These are phyloP conservation scores for Sordariomycetes sp. DNA, from an alignment of 2,329 filamentous ascomycete genomes.

Conservation along the genomic window DNA sequence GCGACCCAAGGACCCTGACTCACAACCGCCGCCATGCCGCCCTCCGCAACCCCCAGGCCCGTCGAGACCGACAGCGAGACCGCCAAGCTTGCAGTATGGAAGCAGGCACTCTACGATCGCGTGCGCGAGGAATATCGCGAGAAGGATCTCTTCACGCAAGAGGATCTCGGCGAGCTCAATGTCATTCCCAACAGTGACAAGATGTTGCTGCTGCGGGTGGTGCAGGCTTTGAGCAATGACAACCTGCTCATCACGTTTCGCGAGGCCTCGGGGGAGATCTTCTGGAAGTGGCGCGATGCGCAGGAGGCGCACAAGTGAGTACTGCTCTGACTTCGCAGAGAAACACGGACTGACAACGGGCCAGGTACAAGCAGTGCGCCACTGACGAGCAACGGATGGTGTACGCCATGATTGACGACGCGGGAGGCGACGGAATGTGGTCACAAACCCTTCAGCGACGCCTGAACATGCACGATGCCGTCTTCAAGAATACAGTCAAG, in stretches of 20 bases:
- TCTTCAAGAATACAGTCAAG: constrained; percentile 75
- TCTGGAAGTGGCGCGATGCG: constrained; percentile 48
- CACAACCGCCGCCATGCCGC: background rate
- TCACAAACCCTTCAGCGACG: constrained; percentile 72
- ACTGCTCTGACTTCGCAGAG: constrained; percentile 1
- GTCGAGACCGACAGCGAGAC: constrained; percentile 19
- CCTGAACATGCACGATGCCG: constrained; percentile 75
- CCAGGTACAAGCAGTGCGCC: constrained; percentile 48
- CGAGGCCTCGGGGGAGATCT: constrained; percentile 27
- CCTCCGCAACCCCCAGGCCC: constrained; percentile 5
- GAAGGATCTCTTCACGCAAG: constrained; percentile 45
- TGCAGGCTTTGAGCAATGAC: constrained; percentile 50
- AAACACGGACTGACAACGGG: constrained; percentile 3
- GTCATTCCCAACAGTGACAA: constrained; percentile 49
- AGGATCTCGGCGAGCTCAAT: constrained; percentile 46
- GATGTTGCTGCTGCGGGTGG: constrained; percentile 41
- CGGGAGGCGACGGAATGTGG: constrained; percentile 83
- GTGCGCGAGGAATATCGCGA: constrained; percentile 39
- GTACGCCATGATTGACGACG: constrained; percentile 81
- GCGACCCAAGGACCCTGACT: too few species aligned
- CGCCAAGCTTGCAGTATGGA: constrained; percentile 40
- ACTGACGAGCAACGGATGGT: constrained; percentile 75
- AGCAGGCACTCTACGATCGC: constrained; percentile 47
- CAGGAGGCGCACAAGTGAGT: constrained; percentile 55
- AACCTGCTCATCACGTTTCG: constrained; percentile 44